Percentiles rank a stretch among this genome's conserved stretches.
Conservation (phyloP, 257 asterid genomes). For the Plectranthus barbatus region DNA sequence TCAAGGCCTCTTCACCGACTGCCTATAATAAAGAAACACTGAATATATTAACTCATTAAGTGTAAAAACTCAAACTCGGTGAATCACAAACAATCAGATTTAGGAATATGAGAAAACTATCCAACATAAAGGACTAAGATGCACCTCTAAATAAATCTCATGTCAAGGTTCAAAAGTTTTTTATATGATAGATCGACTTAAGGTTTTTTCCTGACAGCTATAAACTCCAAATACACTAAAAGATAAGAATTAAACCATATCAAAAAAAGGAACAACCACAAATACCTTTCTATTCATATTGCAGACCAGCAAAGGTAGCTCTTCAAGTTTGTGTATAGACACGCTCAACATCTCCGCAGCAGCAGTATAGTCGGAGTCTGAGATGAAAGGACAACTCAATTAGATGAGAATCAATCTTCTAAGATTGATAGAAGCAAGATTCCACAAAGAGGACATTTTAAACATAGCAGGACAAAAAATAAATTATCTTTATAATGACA, state of each 20-base stretch:
- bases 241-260: background rate
- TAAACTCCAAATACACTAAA: background rate
- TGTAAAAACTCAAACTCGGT: conserved; percentile 3
- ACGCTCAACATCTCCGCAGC: conserved; percentile 33
- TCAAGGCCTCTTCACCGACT: conserved; percentile 36
- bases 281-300: conserved; percentile 59
- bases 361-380: conserved; percentile 43
- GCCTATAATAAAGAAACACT: conserved; percentile 39
- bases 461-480: conserved; percentile 14
- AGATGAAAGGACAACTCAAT: conserved; percentile 26
- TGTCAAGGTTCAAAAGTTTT: no score
- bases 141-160: background rate
- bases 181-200: no score
- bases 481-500: conserved; percentile 3
- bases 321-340: conserved; percentile 58
- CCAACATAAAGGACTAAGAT: background rate
- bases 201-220: no score
- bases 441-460: conserved; percentile 17
- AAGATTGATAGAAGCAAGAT: conserved; percentile 23
- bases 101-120: background rate
- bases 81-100: conserved; percentile 3
- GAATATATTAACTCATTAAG: background rate
- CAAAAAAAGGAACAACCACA: conserved; percentile 9
- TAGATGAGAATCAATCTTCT: conserved; percentile 19
- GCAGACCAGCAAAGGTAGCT: conserved; percentile 67